A percentile compares a stretch with the other conserved stretches of the same genome.
These are phyloP conservation scores for Liquidambar formosana DNA, from an alignment of 164 flowering plant species.

Conservation along the genomic window DNA sequence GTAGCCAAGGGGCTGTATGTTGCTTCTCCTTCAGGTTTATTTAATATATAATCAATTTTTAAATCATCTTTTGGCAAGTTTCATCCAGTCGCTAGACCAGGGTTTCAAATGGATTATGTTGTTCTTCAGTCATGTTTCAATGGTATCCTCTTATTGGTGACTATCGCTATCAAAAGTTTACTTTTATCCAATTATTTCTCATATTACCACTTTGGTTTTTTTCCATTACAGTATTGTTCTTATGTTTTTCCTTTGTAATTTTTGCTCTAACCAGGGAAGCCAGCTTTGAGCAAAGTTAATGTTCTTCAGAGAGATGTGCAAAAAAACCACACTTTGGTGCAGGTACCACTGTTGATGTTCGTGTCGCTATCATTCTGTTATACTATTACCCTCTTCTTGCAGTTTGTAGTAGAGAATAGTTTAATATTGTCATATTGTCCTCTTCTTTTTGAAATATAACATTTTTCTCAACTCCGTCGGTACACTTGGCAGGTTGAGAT, in stretches of 20 bases:
- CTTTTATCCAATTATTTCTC: not conserved
- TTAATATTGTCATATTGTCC: not conserved
- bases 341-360: constrained; percentile 37
- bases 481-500: constrained; percentile 72
- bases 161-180: too few relatives aligned
- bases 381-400: not conserved
- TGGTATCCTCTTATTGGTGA: too few relatives aligned
- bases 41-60: not conserved
- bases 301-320: constrained; percentile 66
- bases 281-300: constrained; percentile 68
- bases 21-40: constrained; percentile 79
- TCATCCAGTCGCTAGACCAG: not conserved
- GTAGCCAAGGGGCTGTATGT: constrained; percentile 92
- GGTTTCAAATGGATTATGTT: not conserved
- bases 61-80: not conserved
- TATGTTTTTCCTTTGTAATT: constrained; percentile 14
- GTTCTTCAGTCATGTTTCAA: not conserved
- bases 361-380: not conserved
- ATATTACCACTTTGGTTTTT: not conserved
- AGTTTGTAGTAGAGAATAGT: not conserved
- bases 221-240: not conserved
- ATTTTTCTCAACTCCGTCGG: not conserved
- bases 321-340: constrained; percentile 51
- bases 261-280: constrained; percentile 51
- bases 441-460: not conserved